Evolutionary conservation across 495 filamentous ascomycete genomes (phyloP).

Genomic region (Aspergillus indologenus): DNA sequence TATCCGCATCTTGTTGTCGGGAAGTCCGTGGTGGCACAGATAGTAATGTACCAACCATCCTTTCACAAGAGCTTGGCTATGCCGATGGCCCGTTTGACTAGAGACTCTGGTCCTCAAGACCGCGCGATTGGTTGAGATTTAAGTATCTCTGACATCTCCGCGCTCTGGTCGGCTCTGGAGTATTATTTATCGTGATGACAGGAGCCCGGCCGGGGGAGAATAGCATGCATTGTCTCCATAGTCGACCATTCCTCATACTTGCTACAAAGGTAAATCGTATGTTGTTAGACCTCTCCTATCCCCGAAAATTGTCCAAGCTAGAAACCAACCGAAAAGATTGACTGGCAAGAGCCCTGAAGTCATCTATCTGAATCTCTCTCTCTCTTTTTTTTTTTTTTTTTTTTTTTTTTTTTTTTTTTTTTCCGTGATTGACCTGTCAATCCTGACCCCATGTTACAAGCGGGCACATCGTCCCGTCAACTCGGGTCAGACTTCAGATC

Average conservation of each 20-base stretch:
- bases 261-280: too few relatives aligned
- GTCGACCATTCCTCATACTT: too few relatives aligned
- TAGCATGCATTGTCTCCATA: too few relatives aligned
- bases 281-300: too few relatives aligned
- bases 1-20: conserved; percentile 27
- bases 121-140: background rate
- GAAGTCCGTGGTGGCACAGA: conserved; percentile 23
- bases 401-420: too few relatives aligned
- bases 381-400: too few relatives aligned
- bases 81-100: conserved; percentile 14
- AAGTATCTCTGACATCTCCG: background rate
- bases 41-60: conserved; percentile 3
- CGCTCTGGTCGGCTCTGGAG: background rate
- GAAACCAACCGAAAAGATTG: too few relatives aligned
- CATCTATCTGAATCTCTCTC: background rate
- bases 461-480: conserved; percentile 21
- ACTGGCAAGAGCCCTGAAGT: background rate
- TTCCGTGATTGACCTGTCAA: conserved; percentile 5
- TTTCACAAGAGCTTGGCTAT: conserved; percentile 17
- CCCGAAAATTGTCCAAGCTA: too few relatives aligned
- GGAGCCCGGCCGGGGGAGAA: background rate
- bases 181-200: background rate
- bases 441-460: conserved; percentile 8
- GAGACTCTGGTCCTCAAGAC: conserved; percentile 5
- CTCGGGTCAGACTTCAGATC: conserved; percentile 20